Evolutionary conservation across 257 asterid species (phyloP).

Genomic region (Solanum clarkiae): DNA sequence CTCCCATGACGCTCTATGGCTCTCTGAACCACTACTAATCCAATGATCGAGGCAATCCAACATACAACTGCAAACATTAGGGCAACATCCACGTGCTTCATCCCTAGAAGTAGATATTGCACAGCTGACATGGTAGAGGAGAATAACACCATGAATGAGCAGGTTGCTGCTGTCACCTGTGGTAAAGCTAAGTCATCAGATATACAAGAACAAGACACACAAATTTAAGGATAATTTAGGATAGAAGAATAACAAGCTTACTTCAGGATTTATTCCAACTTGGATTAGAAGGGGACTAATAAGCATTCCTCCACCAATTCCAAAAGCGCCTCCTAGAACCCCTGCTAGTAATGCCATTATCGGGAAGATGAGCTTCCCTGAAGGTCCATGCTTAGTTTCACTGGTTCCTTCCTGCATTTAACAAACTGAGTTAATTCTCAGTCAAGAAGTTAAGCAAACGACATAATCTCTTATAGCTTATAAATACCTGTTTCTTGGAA

Average conservation of each 20-base stretch:
- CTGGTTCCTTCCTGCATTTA: constrained; percentile 31
- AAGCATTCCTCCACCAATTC: constrained; percentile 96
- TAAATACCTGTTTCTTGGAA: constrained; percentile 29
- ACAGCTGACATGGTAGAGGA: constrained; percentile 84
- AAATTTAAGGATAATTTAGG: not conserved
- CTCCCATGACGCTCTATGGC: constrained; percentile 59
- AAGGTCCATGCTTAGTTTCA: not conserved
- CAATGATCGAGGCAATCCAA: constrained; percentile 46
- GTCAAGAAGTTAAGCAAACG: not conserved
- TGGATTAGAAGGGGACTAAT: constrained; percentile 79
- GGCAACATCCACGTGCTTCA: constrained; percentile 47
- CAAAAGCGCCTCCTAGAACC: constrained; percentile 70
- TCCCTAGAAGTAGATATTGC: constrained; percentile 62
- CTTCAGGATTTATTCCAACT: constrained; percentile 70
- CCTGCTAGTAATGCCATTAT: constrained; percentile 82
- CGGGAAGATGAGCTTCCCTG: constrained; percentile 40
- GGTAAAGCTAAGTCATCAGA: not conserved
- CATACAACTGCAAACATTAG: constrained; percentile 41
- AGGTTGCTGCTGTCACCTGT: constrained; percentile 81
- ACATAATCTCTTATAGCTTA: not conserved
- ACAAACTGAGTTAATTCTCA: not conserved
- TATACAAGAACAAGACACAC: not conserved
- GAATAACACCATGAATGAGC: constrained; percentile 89
- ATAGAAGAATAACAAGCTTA: constrained; percentile 12
- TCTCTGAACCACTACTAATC: constrained; percentile 45